A percentile compares a stretch with the other conserved stretches of the same genome.
phyloP scores from a whole-genome alignment of 225 moss, liverwort and hornwort species.

The Takakia lepidozioides region DNA sequence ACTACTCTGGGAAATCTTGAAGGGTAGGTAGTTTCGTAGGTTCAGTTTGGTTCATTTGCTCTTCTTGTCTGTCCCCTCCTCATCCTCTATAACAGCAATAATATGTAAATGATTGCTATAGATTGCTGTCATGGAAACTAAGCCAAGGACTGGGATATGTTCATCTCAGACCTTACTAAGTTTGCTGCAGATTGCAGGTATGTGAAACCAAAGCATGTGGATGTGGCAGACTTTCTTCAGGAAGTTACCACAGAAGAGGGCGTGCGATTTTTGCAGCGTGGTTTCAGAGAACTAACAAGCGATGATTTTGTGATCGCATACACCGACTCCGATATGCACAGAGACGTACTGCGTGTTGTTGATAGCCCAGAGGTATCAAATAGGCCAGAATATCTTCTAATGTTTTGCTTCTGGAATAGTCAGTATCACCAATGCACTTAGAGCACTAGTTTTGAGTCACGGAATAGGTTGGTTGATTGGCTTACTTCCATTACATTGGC shows the following conservation, averaged over 20 bases:
- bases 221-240: constrained; percentile 81
- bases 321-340: constrained; percentile 52
- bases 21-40: neutral
- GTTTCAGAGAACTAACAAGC: constrained; percentile 29
- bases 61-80: no score
- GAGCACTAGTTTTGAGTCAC: no score
- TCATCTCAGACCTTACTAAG: no score
- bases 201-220: constrained; percentile 71
- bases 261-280: constrained; percentile 42
- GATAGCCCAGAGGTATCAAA: constrained; percentile 37
- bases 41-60: neutral
- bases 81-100: no score
- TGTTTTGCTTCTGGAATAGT: no score
- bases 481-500: no score
- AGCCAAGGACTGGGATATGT: neutral
- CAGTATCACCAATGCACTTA: no score
- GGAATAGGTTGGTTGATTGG: no score
- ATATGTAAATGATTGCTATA: no score
- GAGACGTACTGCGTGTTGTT: constrained; percentile 62
- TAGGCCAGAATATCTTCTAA: no score
- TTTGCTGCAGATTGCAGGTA: constrained; percentile 51
- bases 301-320: constrained; percentile 56
- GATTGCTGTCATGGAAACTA: neutral
- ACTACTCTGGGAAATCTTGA: no score
- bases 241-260: constrained; percentile 70